Base-by-base conservation (phyloP, 768 basidiomycete species). In the Cyclocybe aegerita region DNA sequence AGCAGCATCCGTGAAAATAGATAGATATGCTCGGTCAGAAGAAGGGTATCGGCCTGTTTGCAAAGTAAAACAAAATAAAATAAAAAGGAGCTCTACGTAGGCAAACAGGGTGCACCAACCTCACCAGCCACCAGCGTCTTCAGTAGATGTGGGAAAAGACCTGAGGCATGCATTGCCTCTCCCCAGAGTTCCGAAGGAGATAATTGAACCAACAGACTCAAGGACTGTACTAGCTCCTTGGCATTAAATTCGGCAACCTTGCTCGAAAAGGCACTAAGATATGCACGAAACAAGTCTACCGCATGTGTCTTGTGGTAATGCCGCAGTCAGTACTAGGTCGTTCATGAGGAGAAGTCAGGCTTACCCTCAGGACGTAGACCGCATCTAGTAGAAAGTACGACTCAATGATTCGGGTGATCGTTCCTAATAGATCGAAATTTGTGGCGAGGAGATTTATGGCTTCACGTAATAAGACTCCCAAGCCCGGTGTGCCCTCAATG, bases 301-400 rank as follows among this genome's bases (percentile, higher is more conserved):
- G 79, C 78, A 59, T 75, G 76, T 9, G 65, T 71, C 89, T 92
- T 23, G 40, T 14, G 4, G 52, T 29, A 49, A 46, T 7, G 23
- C 23, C 43, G 35, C 34, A 48, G 34, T 35, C 43, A 7, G 46
- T 50, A 30, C 10, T 7, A 39, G 6, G 17, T 37, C 15, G 30
- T 10, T 9, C 2, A 7, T 30, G 34, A 10, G 14, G 31, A 17
- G 6, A 48, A 9, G 33, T 15, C 12, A 17, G 29, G 9, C 71
- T 49, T 54, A 90, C 92, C 73, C 85, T 79, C 41, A 93, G 65
- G 50, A 94, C 74, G 8, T 69, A 60, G 12, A 67, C 52, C 0
- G 81, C 81, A 65, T 90, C 87, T 12, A 90, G 73, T n/a, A 96
- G 65, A 51, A 90, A 70, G 63, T 93, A 95, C 4, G 87, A 85